These are phyloP conservation scores for Pichia cactophila DNA, from an alignment of 1,139 yeast species.

Conservation along the genomic window DNA sequence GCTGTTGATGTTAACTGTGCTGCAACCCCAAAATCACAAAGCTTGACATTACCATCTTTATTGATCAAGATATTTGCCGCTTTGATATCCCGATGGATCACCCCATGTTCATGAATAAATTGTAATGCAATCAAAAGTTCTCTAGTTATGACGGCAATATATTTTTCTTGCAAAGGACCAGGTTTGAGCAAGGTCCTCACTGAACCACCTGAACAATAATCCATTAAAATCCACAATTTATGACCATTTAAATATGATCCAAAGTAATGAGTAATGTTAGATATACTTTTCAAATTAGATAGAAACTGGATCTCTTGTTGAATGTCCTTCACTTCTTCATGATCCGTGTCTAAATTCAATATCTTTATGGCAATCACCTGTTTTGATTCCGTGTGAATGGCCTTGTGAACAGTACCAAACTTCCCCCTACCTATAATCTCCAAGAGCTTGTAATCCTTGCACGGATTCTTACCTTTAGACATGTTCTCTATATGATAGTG, in stretches of 20 bases:
- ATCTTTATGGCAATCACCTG: conserved; percentile 90
- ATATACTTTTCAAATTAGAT: conserved; percentile 72
- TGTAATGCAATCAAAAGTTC: conserved; percentile 73
- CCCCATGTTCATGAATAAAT: conserved; percentile 81
- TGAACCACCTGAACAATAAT: conserved; percentile 95
- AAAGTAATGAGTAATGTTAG: conserved; percentile 87
- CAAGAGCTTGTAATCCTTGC: conserved; percentile 57
- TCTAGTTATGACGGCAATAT: conserved; percentile 72
- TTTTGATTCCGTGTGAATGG: conserved; percentile 54
- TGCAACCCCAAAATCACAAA: conserved; percentile 98
- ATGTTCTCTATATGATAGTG: background rate
- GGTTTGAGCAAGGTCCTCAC: conserved; percentile 80
- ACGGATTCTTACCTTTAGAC: conserved; percentile 20
- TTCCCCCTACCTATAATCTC: conserved; percentile 95
- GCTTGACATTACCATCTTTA: conserved; percentile 80
- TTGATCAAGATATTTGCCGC: conserved; percentile 92
- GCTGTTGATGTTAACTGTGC: conserved; percentile 81
- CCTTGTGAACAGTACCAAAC: conserved; percentile 94
- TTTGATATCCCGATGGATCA: conserved; percentile 90
- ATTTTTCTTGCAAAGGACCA: conserved; percentile 80
- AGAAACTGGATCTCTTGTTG: conserved; percentile 89
- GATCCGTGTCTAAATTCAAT: conserved; percentile 82
- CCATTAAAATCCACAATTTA: conserved; percentile 96
- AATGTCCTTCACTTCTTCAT: conserved; percentile 91
- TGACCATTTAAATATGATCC: conserved; percentile 85